Evolutionary conservation across 2,329 filamentous ascomycete genomes (phyloP).

Genomic region (Penicillium sp.): DNA sequence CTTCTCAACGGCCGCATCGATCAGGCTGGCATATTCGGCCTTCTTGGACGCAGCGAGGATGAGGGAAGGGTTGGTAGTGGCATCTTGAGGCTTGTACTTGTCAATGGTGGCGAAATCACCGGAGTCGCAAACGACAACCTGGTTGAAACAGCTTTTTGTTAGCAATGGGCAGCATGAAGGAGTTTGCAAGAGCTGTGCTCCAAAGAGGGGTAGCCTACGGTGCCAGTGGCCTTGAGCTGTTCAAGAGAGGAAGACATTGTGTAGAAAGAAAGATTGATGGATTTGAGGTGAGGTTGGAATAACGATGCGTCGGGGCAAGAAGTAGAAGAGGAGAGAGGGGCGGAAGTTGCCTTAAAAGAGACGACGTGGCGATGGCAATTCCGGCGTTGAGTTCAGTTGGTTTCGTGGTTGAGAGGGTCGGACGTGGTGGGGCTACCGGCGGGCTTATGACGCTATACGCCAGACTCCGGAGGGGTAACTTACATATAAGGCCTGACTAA

Average conservation of each 20-base stretch:
- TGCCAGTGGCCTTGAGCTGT: conserved; percentile 96
- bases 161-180: conserved; percentile 11
- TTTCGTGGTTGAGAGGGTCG: conserved; percentile 13
- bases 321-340: conserved; percentile 9
- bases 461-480: conserved; percentile 8
- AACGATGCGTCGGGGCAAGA: conserved; percentile 3
- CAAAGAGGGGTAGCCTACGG: conserved; percentile 65
- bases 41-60: conserved; percentile 99
- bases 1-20: conserved; percentile 82
- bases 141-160: conserved; percentile 20
- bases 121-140: conserved; percentile 97
- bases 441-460: conserved; percentile 14
- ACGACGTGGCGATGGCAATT: conserved; percentile 12
- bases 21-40: conserved; percentile 90
- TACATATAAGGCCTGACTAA: conserved; percentile 6
- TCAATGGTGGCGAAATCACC: conserved; percentile 89
- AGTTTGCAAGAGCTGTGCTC: neutral
- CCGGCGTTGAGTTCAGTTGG: neutral
- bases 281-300: conserved; percentile 6
- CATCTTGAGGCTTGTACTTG: conserved; percentile 99
- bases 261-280: conserved; percentile 19
- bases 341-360: conserved; percentile 6
- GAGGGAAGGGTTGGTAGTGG: conserved; percentile 98
- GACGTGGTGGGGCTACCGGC: conserved; percentile 7
- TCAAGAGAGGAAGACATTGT: conserved; percentile 88